These are phyloP conservation scores for Arxiozyma bovina DNA, from an alignment of 1,139 yeast species.

Conservation along the genomic window DNA sequence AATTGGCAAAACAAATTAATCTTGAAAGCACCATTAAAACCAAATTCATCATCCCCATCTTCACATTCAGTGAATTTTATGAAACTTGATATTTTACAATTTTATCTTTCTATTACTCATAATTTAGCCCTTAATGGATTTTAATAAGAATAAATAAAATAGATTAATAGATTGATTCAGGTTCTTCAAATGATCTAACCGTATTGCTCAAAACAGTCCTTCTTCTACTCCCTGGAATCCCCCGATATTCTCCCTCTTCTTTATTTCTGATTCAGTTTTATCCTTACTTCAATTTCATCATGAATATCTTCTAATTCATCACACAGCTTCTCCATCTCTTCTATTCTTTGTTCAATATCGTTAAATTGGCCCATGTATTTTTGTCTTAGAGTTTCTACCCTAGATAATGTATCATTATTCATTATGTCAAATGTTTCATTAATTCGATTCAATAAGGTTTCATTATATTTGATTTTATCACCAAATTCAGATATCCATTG, in stretches of 20 bases:
- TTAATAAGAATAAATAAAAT: constrained; percentile 23
- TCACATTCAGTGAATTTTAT: not conserved
- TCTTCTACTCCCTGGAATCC: not conserved
- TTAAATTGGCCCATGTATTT: constrained; percentile 4
- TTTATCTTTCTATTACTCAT: constrained; percentile 68
- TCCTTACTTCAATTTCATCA: constrained; percentile 21
- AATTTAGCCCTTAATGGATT: constrained; percentile 57
- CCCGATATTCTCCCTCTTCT: not conserved
- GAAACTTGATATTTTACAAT: constrained; percentile 55
- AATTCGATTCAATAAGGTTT: constrained; percentile 17
- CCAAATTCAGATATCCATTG: constrained; percentile 12
- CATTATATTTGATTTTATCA: constrained; percentile 17
- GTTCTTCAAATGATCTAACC: not conserved
- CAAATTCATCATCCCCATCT: not conserved
- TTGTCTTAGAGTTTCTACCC: constrained; percentile 9
- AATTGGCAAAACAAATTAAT: constrained; percentile 62
- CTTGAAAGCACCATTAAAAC: constrained; percentile 16
- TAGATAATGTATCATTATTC: constrained; percentile 12
- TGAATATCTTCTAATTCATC: constrained; percentile 25
- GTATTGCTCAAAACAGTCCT: too few relatives aligned
- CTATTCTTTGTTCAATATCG: not conserved
- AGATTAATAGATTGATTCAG: too few relatives aligned
- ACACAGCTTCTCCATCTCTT: constrained; percentile 15
- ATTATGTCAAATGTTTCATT: constrained; percentile 12
- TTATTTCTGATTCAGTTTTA: constrained; percentile 14